A percentile compares a stretch with the other conserved stretches of the same genome.
Conservation (phyloP, 768 basidiomycete species). For the Piloderma croceum region DNA sequence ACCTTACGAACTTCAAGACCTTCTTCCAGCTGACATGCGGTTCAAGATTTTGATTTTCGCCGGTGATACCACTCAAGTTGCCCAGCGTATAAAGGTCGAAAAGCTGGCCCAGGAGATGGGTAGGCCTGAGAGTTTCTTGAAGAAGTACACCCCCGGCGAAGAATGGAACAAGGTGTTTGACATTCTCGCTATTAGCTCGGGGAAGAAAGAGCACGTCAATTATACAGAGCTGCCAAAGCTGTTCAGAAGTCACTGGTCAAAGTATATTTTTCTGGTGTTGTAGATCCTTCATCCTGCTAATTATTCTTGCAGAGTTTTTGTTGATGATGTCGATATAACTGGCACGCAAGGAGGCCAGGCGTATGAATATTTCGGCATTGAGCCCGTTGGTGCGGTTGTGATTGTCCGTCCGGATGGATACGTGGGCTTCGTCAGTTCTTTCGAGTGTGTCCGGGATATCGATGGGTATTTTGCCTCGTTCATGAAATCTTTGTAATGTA, state of each 20-base stretch:
- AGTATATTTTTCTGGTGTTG: slow-evolving; percentile 30
- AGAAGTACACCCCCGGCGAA: slow-evolving; percentile 27
- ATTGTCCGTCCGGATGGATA: slow-evolving; percentile 39
- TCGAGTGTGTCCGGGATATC: slow-evolving; percentile 10
- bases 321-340: slow-evolving; percentile 49
- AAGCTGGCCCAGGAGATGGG: slow-evolving; percentile 23
- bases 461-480: background rate
- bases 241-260: slow-evolving; percentile 55
- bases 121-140: slow-evolving; percentile 22
- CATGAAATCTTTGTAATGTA: no score
- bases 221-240: slow-evolving; percentile 42
- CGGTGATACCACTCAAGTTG: slow-evolving; percentile 25
- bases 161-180: slow-evolving; percentile 40
- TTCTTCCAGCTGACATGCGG: slow-evolving; percentile 32
- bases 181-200: slow-evolving; percentile 35
- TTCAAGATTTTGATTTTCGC: slow-evolving; percentile 25
- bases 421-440: slow-evolving; percentile 30
- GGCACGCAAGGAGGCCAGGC: slow-evolving; percentile 33
- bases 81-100: slow-evolving; percentile 17
- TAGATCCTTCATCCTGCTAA: slow-evolving; percentile 1
- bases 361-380: slow-evolving; percentile 32
- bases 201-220: slow-evolving; percentile 33
- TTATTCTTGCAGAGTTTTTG: slow-evolving; percentile 40
- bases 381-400: slow-evolving; percentile 25
- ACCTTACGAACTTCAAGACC: slow-evolving; percentile 35